Base-by-base conservation (phyloP, 2,329 filamentous ascomycete genomes). In the Coniochaeta prunicola region DNA sequence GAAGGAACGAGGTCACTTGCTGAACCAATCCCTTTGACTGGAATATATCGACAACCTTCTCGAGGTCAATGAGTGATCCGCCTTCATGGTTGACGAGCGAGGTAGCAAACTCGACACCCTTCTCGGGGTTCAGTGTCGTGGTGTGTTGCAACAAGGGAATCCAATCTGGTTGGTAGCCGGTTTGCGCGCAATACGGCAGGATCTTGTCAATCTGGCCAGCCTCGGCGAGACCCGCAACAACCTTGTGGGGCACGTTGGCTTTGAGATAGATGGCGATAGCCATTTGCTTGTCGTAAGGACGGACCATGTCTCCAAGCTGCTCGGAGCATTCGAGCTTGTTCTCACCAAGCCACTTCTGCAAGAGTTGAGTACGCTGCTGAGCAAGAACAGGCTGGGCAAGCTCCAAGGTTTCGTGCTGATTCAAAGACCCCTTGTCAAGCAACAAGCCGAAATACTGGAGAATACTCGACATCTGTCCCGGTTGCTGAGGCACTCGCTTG, bases 401-500 rank as follows among this genome's bases (percentile, higher is more conserved):
- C 77, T 99, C 94, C 40, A 99, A 79, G 53, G 92, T 96, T 76
- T 99, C 94, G 64, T 96, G 90, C 71, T 88, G 87, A 77, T 99
- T 99, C 53, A 99, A 80, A 30, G 85, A 84, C 60, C 94, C 93
- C 83, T 99, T 97, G 73, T 99, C 96, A 34, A 99, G 82, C 48
- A 99, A 82, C 84, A 97, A 92, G 62, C 94, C 94, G 66, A 99
- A 99, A 76, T 99, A 99, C 72, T 97, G 94, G 57, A 99, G 81
- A 60, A 97, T 96, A 66, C 91, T 87, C 1, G 94, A 96, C 77
- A 99, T 91, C 72, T 96, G 90, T 50, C 91, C 91, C 34, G 87
- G 87, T 65, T 90, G 85, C 62, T 87, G 84, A 15, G 91, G 91
- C 17, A 96, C 81, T 59, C 84, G 85, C 84, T 97, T 97, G 79